phyloP scores from a whole-genome alignment of 441 rosid species.

The Raphanus hybrid region DNA sequence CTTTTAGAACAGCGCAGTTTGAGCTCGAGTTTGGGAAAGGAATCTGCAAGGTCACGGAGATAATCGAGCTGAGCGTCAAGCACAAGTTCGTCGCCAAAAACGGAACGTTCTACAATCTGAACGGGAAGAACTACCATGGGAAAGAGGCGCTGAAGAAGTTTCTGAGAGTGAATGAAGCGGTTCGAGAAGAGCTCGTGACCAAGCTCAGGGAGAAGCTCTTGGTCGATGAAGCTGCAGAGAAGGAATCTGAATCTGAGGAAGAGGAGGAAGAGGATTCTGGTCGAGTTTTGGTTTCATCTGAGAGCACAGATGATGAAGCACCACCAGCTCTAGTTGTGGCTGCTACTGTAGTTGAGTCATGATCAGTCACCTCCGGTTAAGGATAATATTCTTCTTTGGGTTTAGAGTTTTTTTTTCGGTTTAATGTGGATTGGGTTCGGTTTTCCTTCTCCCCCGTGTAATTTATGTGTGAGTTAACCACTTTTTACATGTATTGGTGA shows the following conservation, averaged over 20 bases:
- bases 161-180: conserved; percentile 49
- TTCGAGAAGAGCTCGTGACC: conserved; percentile 60
- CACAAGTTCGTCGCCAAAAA: conserved; percentile 63
- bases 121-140: conserved; percentile 64
- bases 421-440: conserved; percentile 22
- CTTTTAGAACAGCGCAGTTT: conserved; percentile 79
- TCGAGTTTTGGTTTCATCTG: conserved; percentile 53
- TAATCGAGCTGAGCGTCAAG: conserved; percentile 72
- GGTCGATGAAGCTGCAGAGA: conserved; percentile 36
- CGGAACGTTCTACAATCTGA: conserved; percentile 53
- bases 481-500: not conserved
- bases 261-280: conserved; percentile 41
- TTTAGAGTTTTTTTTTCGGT: conserved; percentile 23
- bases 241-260: conserved; percentile 44
- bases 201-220: conserved; percentile 67
- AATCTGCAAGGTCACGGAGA: conserved; percentile 71
- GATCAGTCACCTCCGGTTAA: conserved; percentile 31
- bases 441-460: conserved; percentile 19
- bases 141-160: conserved; percentile 72
- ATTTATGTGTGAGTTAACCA: conserved; percentile 25
- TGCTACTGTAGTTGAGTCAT: conserved; percentile 57
- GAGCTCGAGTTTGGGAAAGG: conserved; percentile 98
- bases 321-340: conserved; percentile 23
- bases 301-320: conserved; percentile 76
- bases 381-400: conserved; percentile 15